phyloP scores from a whole-genome alignment of 2,329 filamentous ascomycete species.

The Beauveria varroae region DNA sequence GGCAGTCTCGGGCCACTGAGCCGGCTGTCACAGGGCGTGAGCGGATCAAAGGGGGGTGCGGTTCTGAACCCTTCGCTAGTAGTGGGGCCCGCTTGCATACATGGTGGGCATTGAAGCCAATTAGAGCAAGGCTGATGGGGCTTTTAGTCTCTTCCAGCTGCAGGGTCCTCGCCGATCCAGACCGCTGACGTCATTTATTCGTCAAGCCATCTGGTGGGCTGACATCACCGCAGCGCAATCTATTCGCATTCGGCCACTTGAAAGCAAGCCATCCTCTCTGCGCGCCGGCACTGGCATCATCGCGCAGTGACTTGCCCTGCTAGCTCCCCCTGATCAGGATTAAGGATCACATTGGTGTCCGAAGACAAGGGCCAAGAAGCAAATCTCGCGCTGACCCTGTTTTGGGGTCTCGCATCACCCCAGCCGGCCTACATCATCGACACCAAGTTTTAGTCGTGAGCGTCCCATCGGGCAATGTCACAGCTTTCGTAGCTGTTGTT shows the following conservation, averaged over 20 bases:
- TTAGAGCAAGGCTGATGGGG: conserved; percentile 8
- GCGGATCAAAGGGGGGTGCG: background rate
- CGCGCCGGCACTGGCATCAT: conserved; percentile 4
- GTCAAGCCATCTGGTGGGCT: conserved; percentile 13
- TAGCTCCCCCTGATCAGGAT: background rate
- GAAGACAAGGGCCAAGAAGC: background rate
- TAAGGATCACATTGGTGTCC: background rate
- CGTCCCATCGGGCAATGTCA: background rate
- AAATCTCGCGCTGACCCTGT: background rate
- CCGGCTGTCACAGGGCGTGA: background rate
- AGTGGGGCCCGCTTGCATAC: background rate
- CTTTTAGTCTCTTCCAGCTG: background rate
- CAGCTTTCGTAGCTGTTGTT: background rate
- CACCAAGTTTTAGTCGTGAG: background rate
- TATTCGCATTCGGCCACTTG: conserved; percentile 4
- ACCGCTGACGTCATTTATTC: conserved; percentile 22
- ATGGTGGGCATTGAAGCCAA: conserved; percentile 9
- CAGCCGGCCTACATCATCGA: background rate
- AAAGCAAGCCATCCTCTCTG: background rate
- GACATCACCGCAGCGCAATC: conserved; percentile 19
- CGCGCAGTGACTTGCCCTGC: conserved; percentile 2
- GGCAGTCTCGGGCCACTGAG: background rate
- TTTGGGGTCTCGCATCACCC: background rate
- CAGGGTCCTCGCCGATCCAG: conserved; percentile 12
- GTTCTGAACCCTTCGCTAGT: conserved; percentile 2